phyloP scores from a whole-genome alignment of 495 filamentous ascomycete species.

The Mytilinidion resinicola region DNA sequence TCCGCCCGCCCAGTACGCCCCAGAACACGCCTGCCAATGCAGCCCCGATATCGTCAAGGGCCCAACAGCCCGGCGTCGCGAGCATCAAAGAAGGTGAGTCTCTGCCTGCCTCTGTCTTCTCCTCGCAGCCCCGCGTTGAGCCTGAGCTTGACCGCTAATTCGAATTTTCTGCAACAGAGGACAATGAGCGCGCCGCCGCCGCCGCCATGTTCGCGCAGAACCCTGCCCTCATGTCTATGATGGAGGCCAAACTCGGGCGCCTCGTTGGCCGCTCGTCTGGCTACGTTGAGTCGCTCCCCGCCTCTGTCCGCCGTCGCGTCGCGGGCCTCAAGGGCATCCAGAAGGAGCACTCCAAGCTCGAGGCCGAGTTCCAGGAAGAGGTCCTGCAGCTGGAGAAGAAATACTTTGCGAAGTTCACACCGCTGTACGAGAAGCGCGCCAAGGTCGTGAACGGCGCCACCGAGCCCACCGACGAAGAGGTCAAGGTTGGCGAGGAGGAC shows the following conservation, averaged over 20 bases:
- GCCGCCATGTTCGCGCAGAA: conserved; percentile 91
- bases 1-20: conserved; percentile 58
- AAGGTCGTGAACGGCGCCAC: conserved; percentile 81
- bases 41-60: conserved; percentile 96
- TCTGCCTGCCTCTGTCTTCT: neutral
- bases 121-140: conserved; percentile 5
- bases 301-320: conserved; percentile 83
- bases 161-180: conserved; percentile 54
- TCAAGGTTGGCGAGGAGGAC: conserved; percentile 78
- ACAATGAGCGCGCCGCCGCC: conserved; percentile 77
- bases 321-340: conserved; percentile 94
- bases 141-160: conserved; percentile 27
- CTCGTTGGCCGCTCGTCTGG: conserved; percentile 94
- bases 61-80: conserved; percentile 86
- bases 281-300: conserved; percentile 93
- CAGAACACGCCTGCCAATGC: conserved; percentile 93
- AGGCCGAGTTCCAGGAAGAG: conserved; percentile 97
- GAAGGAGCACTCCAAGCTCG: conserved; percentile 96
- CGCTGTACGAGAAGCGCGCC: conserved; percentile 91
- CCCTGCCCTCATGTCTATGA: conserved; percentile 88
- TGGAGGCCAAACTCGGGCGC: conserved; percentile 88
- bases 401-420: conserved; percentile 97
- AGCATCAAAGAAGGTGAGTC: conserved; percentile 91
- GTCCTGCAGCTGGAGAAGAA: conserved; percentile 97
- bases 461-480: conserved; percentile 81